Conservation (phyloP, 352 stramenopile genomes). For the Phytophthora pini region DNA sequence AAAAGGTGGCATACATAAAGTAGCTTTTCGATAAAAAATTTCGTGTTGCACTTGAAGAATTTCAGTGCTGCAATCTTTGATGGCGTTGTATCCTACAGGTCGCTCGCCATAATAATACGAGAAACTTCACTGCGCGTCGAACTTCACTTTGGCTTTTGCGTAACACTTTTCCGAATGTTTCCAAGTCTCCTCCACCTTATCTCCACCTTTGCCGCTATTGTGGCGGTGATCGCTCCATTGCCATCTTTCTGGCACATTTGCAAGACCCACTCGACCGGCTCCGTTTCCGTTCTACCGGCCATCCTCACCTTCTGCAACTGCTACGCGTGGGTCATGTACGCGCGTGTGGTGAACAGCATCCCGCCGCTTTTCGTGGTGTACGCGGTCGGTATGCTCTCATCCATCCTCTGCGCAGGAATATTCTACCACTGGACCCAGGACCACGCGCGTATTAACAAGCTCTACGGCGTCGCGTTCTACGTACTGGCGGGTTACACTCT, state of each 20-base stretch:
- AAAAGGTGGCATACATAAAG: no score
- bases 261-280: constrained; percentile 47
- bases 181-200: constrained; percentile 28
- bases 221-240: constrained; percentile 61
- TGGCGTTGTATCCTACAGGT: no score
- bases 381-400: constrained; percentile 34
- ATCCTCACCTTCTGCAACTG: constrained; percentile 65
- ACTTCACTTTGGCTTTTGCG: no score
- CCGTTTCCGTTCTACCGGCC: constrained; percentile 48
- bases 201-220: constrained; percentile 52
- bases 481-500: constrained; percentile 12
- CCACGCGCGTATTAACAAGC: constrained; percentile 35
- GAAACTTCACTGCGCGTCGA: no score
- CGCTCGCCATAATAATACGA: no score
- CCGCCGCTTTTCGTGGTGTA: constrained; percentile 30
- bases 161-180: background rate
- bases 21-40: no score
- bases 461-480: constrained; percentile 9
- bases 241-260: constrained; percentile 55
- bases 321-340: constrained; percentile 48
- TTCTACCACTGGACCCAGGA: constrained; percentile 47
- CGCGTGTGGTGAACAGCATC: constrained; percentile 24
- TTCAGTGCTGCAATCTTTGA: no score
- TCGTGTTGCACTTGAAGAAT: no score
- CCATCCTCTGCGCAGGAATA: constrained; percentile 39